Conservation (phyloP, 129 eudicot genomes). For the Pseudognaphalium luteoalbum region DNA sequence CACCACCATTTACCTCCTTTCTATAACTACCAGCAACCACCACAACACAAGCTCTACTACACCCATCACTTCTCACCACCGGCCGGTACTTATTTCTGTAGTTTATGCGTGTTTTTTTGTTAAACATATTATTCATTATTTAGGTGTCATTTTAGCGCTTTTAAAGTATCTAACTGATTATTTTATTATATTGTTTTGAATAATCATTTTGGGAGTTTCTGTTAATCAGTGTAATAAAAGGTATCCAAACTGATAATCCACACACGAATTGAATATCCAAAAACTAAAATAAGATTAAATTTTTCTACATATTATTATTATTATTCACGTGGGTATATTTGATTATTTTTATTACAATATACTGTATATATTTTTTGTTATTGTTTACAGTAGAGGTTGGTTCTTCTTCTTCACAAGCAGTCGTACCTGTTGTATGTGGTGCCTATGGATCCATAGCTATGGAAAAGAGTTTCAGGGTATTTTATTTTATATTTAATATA, state of each 20-base stretch:
- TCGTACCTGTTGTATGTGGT: constrained; percentile 43
- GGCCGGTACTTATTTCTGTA: not conserved
- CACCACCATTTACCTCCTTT: constrained; percentile 26
- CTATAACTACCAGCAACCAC: constrained; percentile 31
- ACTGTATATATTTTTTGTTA: not conserved
- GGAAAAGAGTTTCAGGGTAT: constrained; percentile 88
- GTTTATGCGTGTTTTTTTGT: not conserved
- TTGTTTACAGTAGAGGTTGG: constrained; percentile 41
- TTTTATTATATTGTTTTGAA: too few species aligned
- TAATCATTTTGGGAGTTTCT: not conserved
- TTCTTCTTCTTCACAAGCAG: constrained; percentile 49
- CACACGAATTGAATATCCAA: too few species aligned
- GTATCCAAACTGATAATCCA: too few species aligned
- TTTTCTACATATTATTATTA: too few species aligned
- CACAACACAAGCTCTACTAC: constrained; percentile 30
- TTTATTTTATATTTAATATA: not conserved
- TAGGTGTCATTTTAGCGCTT: not conserved
- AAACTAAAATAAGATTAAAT: too few species aligned
- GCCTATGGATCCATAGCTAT: constrained; percentile 71
- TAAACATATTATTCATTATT: not conserved
- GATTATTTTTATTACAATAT: not conserved
- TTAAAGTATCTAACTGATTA: not conserved
- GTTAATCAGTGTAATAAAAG: not conserved
- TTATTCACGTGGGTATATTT: not conserved
- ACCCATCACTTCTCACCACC: constrained; percentile 34